Base-by-base conservation (phyloP, 2,329 filamentous ascomycete genomes). In the Curvularia sp. region DNA sequence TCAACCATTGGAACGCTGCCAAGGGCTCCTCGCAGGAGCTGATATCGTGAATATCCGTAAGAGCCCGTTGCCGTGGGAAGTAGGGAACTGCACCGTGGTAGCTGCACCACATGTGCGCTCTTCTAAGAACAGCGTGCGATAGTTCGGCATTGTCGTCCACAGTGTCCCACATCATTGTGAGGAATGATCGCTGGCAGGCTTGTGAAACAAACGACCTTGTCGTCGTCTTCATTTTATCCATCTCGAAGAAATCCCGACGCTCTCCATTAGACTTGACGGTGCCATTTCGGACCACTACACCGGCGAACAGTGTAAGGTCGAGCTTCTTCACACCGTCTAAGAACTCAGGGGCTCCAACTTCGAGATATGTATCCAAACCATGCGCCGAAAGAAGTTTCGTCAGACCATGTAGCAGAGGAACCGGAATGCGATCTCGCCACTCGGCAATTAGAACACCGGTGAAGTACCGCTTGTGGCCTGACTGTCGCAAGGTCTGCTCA, bases 131-230 rank as follows among this genome's bases (percentile, higher is more conserved):
- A 32, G 75, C 74, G 59, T 76, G 74, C 9, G 75, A 77, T 6
- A 77, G 46, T 9, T 69, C 59, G 5, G 60, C 72, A 27, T 73
- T 64, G 30, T 77, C 72, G 19, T 74, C 68, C n/a, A 77, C 64
- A 3, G 72, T 74, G 39, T 77, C 75, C 75, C 75, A 77, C 68
- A 77, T 76, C 69, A 77, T 73, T 7, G 73, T 74, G n/a, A 68
- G 60, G 38, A 77, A 77, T 1, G 72, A 62, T 18, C 75, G 62
- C 30, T 76, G 61, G 47, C 73, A 76, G 13, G 74, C 70, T 51
- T 77, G 72, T 12, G 74, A 74, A 3, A 77, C 74, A 32, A 77
- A 77, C 2, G 70, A 71, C 53, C 74, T 75, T 10, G 72, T 75
- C 1, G 74, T 76, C 1, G 67, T 72, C 53, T 73, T 76, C 74